Base-by-base conservation (phyloP, 768 basidiomycete species). In the Suillus plorans region DNA sequence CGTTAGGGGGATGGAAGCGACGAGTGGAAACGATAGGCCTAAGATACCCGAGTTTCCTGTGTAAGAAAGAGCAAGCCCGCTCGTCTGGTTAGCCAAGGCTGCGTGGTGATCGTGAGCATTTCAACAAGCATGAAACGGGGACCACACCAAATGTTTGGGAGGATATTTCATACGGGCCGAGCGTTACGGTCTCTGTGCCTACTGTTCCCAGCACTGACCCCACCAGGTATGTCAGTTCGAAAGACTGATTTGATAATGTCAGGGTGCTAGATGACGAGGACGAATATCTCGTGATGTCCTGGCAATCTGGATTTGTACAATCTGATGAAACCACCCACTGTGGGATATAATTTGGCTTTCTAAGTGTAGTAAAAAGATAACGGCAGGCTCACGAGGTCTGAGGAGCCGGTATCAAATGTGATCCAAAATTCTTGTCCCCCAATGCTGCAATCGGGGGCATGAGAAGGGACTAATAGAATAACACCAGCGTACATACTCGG, bases 341-440 rank as follows among this genome's bases (percentile, higher is more conserved):
- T 18, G 41, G 34, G 13, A 39, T 39, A 45, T 12, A 20, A 20
- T 28, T 28, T 20, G 20, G 3, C 20, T 28, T 8, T 62, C 56
- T 63, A 58, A 69, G 4, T 10, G 25, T 68, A 31, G 13, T 28
- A 13, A 63, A 14, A 56, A 49, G 31, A 39, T 42, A 56, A 50
- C 65, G 62, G 28, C 60, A 60, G 41, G 69, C 78, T 55, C 67
- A 85, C 85, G 67, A 87, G 69, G 70, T 86, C 86, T 1, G 86
- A 81, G 4, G 85, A 87, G 57, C 86, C 86, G 9, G 86, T 86
- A 69, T 86, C 85, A 36, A 86, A 73, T 5, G 84, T 79, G 25
- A 81, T 75, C 70, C 76, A 75, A 63, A 86, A 80, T 47, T 73
- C 65, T 69, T 83, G 81, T 4, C 75, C 77, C 55, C 81, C 82